Base-by-base conservation (phyloP, 352 stramenopile genomes). In the Phytophthora pini region DNA sequence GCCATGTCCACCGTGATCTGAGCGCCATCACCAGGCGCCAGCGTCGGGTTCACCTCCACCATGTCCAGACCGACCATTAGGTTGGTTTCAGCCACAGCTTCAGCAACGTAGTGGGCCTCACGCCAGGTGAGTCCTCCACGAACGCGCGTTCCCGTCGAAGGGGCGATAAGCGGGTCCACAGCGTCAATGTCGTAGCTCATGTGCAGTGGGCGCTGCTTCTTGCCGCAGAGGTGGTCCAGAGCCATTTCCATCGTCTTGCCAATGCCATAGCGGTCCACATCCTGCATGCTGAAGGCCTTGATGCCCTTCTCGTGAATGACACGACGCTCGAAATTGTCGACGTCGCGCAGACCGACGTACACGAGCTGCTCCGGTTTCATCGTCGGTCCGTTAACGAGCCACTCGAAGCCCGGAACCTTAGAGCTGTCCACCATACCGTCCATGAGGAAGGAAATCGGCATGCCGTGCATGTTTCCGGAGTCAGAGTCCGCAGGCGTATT, bases 141-240 rank as follows among this genome's bases (percentile, higher is more conserved):
- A 44, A 99, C 97, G 15, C 74, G 77, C 10, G 97, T 99, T 40
- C 97, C 97, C 12, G 97, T 99, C 5, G 94, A 97, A n/a, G 97
- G 96, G 24, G 97, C 97, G 38, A 98, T 71, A 15, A 94, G 57
- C 8, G 97, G 97, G 76, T 99, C 97, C 1, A 98, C 89, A n/a
- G 96, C 95, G 80, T 99, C 97, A 70, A 99, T 99, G 68, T 99
- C 97, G 76, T 99, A 99, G 62, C 88, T 98, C 72, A 99, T 89
- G 82, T 99, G 97, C 29, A 99, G 67, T 26, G 96, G 96, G 29
- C 95, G 85, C 64, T 96, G 69, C 46, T 90, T 90, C 74, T 95
- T 84, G 40, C 57, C 82, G 57, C 76, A 86, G 1, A 99, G 80
- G 77, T 99, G 92, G 53, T 98, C 90, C n/a, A 99, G 74, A 34